Evolutionary conservation across 352 stramenopile genomes (phyloP).

Genomic region (Globisporangium nunn): DNA sequence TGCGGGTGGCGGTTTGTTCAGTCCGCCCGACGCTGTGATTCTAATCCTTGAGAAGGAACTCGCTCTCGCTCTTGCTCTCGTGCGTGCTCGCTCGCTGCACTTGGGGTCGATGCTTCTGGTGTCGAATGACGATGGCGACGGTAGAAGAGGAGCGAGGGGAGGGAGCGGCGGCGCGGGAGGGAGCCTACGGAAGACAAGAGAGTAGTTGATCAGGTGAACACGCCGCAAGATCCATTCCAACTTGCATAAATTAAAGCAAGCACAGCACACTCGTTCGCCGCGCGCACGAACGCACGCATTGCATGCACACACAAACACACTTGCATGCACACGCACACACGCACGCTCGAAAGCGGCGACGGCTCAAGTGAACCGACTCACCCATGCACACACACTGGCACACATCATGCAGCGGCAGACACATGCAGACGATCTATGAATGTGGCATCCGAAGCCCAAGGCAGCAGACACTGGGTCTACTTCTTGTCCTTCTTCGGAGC

Average conservation of each 20-base stretch:
- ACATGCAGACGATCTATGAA: conserved; percentile 15
- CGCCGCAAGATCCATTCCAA: conserved; percentile 10
- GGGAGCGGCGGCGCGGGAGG: conserved; percentile 7
- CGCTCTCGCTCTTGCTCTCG: background rate
- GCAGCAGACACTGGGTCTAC: conserved; percentile 18
- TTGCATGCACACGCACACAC: background rate
- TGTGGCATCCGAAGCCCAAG: conserved; percentile 15
- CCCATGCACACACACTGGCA: conserved; percentile 7
- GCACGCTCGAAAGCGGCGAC: background rate
- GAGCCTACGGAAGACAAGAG: conserved; percentile 23
- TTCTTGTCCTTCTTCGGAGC: conserved; percentile 92
- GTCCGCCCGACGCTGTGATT: conserved; percentile 82
- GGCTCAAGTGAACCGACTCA: background rate
- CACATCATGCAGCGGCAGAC: conserved; percentile 7
- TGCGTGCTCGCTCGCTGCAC: background rate
- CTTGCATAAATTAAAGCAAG: conserved; percentile 17
- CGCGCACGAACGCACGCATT: conserved; percentile 2
- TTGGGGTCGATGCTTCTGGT: conserved; percentile 9
- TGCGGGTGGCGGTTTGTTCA: conserved; percentile 76
- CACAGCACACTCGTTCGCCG: conserved; percentile 1
- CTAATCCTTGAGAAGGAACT: conserved; percentile 69
- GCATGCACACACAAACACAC: background rate
- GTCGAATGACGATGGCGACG: background rate
- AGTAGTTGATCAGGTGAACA: conserved; percentile 5
- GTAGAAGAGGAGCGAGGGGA: conserved; percentile 9